Evolutionary conservation across 495 filamentous ascomycete species (phyloP), one percentile per base, ranked within the genome.

Genomic region (Tuber aestivum): DNA sequence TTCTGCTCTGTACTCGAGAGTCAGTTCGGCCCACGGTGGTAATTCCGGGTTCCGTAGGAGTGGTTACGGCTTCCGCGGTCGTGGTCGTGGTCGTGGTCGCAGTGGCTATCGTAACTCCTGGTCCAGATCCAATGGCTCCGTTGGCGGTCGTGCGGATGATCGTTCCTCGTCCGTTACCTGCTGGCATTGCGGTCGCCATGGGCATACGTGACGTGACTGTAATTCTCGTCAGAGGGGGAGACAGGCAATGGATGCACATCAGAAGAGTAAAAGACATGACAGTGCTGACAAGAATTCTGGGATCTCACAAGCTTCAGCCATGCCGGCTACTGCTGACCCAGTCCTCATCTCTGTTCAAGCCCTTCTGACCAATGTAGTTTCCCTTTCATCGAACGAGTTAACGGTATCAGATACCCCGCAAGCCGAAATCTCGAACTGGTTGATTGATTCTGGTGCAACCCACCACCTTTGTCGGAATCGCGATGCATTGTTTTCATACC

Each of bases 361-460:
- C 9, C 50, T 61, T 27, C 0, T 61, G 8, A 61, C 50, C 50
- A 61, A 61, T 61, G 10, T 61, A 12, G 10, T 10, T 32, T 3
- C 50, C n/a, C n/a, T 14, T 32, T 32, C n/a, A 32, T 27, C n/a
- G 3, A 61, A 61, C 10, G 3, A 27, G n/a, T 61, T 32, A 27
- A 61, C 10, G 10, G 50, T 61, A 61, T 61, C 50, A 61, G 50
- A 61, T 61, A 32, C 50, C n/a, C 10, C n/a, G 3, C 9, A 14
- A 8, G 0, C 50, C 0, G 50, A 61, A 14, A 61, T 32, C n/a
- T 61, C n/a, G n/a, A 61, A 68, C n/a, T 76, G 75, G 75, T 48
- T 72, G 8, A 68, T 76, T 37, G 70, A 76, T 18, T 76, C 56
- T 1, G 75, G 75, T 32, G 75, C 75, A 21, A 50, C 61, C 0